phyloP scores from a whole-genome alignment of 1,284 basidiomycete genomes.

The Ceratobasidium sp. region DNA sequence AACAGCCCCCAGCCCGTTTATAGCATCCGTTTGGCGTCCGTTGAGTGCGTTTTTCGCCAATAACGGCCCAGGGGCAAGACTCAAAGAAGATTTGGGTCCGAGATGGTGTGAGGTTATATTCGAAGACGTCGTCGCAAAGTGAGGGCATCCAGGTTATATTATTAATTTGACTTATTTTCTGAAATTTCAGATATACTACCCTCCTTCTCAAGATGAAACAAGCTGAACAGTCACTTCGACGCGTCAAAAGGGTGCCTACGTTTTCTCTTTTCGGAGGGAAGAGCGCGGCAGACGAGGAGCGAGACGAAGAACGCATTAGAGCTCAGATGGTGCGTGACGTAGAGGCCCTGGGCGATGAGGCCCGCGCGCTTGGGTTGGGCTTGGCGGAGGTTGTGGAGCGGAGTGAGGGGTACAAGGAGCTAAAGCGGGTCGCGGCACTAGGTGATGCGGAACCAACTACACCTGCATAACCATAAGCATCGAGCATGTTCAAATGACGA shows the following conservation, averaged over 20 bases:
- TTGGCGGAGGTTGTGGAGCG: constrained; percentile 26
- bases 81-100: constrained; percentile 69
- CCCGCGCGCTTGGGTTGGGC: constrained; percentile 67
- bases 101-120: constrained; percentile 76
- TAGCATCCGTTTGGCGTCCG: constrained; percentile 83
- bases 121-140: constrained; percentile 79
- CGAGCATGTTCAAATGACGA: neutral
- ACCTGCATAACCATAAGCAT: constrained; percentile 2
- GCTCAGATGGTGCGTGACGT: constrained; percentile 90
- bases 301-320: constrained; percentile 84
- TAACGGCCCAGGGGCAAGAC: constrained; percentile 68
- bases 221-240: constrained; percentile 86
- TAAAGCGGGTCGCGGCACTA: constrained; percentile 37
- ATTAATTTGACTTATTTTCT: neutral
- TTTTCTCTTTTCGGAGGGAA: constrained; percentile 80
- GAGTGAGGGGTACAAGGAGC: constrained; percentile 40
- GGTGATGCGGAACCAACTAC: constrained; percentile 37
- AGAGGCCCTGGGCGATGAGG: constrained; percentile 83
- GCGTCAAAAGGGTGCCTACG: constrained; percentile 84
- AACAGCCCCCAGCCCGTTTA: constrained; percentile 86
- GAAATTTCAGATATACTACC: constrained; percentile 59
- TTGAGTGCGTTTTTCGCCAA: constrained; percentile 81
- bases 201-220: constrained; percentile 86
- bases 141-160: constrained; percentile 52
- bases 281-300: constrained; percentile 69